phyloP scores from a whole-genome alignment of 2,329 filamentous ascomycete genomes.

The Calonectria hongkongensis region DNA sequence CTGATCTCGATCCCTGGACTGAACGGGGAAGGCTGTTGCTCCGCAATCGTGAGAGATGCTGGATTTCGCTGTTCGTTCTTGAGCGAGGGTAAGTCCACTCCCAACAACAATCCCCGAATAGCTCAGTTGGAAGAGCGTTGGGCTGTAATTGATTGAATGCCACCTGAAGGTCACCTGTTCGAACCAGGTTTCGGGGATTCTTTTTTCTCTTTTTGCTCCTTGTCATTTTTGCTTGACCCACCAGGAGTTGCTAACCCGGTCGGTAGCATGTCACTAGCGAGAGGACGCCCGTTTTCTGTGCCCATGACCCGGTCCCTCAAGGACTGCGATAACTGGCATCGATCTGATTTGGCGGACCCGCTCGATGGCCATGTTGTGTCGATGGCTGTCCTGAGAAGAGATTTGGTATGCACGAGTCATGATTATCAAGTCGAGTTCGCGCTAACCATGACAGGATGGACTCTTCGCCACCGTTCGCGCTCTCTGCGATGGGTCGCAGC shows the following conservation, averaged over 20 bases:
- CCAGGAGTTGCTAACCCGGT: neutral
- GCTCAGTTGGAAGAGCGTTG: conserved; percentile 28
- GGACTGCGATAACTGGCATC: conserved; percentile 82
- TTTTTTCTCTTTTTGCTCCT: conserved; percentile 19
- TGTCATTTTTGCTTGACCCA: neutral
- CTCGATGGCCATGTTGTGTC: conserved; percentile 84
- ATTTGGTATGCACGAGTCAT: conserved; percentile 69
- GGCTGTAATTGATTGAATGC: conserved; percentile 28
- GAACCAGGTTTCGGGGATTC: conserved; percentile 27
- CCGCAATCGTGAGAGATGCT: conserved; percentile 79
- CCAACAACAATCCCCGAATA: conserved; percentile 21
- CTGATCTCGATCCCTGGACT: conserved; percentile 76
- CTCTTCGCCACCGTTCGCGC: conserved; percentile 75
- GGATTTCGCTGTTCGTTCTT: conserved; percentile 83
- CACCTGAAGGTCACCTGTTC: conserved; percentile 28
- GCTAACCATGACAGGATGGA: conserved; percentile 64
- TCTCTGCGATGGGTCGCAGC: conserved; percentile 75
- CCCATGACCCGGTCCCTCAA: conserved; percentile 80
- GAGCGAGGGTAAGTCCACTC: conserved; percentile 74
- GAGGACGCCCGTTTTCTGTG: conserved; percentile 81
- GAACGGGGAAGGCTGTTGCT: conserved; percentile 77
- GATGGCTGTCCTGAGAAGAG: conserved; percentile 80
- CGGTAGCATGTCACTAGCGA: conserved; percentile 77
- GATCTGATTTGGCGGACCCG: conserved; percentile 76
- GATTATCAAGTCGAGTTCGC: conserved; percentile 20